Base-by-base conservation (phyloP, 192 early-diverging fungal genomes). In the Dissophora globulifera region DNA sequence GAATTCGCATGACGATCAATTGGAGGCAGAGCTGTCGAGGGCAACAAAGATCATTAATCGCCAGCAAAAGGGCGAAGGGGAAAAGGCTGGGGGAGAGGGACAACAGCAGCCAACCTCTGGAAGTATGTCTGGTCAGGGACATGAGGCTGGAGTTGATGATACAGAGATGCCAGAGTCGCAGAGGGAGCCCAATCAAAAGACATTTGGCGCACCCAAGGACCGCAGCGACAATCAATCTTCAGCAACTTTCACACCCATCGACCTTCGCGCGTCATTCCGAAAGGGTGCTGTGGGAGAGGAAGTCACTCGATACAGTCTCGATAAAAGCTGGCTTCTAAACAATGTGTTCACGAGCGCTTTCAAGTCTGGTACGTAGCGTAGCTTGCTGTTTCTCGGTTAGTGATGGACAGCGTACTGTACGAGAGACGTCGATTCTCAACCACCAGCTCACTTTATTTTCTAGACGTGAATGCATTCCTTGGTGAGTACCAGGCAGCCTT, bases 321-420 rank as follows among this genome's bases (percentile, higher is more conserved):
- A 99, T 84, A 97, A 97, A 76, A 90, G 90, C 32, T 98, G 91
- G 88, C 84, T 98, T 27, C 78, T 95, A 43, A 51, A 57, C 4
- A 49, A 88, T 19, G 43, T 93, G 1, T 68, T 93, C 29, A 65
- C 56, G 9, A 50, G 62, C 9, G 58, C 63, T 1, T 89, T 83
- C 61, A 60, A 74, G 42, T 76, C 82, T 46, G 80, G 87, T 85
- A 80, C 50, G 33, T 10, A 20, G n/a, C n/a, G n/a, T n/a, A n/a
- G n/a, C n/a, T n/a, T n/a, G n/a, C n/a, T n/a, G n/a, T n/a, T n/a
- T n/a, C n/a, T n/a, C n/a, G n/a, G n/a, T n/a, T n/a, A n/a, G n/a
- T n/a, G n/a, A n/a, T n/a, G n/a, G n/a, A n/a, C n/a, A n/a, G n/a
- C n/a, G n/a, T n/a, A n/a, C n/a, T n/a, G n/a, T n/a, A n/a, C n/a